Base-by-base conservation (phyloP, 441 rosid genomes). In the Brassica balearica region DNA sequence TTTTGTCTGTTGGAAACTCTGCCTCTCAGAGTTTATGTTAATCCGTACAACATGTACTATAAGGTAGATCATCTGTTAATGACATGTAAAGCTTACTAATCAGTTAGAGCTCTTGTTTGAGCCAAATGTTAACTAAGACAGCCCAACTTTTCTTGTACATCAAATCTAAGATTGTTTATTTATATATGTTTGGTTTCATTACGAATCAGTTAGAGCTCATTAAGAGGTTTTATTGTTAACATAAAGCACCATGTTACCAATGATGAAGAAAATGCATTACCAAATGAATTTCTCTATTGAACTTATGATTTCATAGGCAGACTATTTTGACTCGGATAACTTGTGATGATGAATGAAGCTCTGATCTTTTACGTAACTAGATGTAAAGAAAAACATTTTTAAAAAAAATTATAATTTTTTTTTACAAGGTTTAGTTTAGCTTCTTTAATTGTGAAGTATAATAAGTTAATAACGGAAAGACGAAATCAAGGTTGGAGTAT, bases 1-100 rank as follows among this genome's bases (percentile, higher is more conserved):
- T 93, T 85, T 83, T 93, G 8, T 89, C 94, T 2, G 82, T 81
- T 4, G 85, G 87, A 70, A 87, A 73, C 73, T 84, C 88, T 67
- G 76, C 76, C 48, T 82, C 83, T 9, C 46, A 81, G 68, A 63
- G 67, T 61, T 62, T 74, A 79, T 73, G 78, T 60, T 73, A 78
- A 68, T 61, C n/a, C 60, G 34, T 73, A 59, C 23, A 61, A 59
- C 23, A 61, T 60, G 65, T 51, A 58, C 41, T 19, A 29, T 59
- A 51, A 68, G 60, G 29, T 62, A 65, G 51, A 63, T 63, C 71
- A 55, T 67, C 23, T 74, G 70, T 68, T 55, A 9, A 72, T 48
- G 62, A 78, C n/a, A 59, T 60, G 63, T 72, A 66, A 53, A 59
- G 25, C 15, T 34, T 20, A 78, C 74, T 62, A 53, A 79, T 61